Percentiles rank a stretch among this genome's conserved stretches.
Conservation (phyloP, 2,329 filamentous ascomycete species). For the Calonectria ilicicola region DNA sequence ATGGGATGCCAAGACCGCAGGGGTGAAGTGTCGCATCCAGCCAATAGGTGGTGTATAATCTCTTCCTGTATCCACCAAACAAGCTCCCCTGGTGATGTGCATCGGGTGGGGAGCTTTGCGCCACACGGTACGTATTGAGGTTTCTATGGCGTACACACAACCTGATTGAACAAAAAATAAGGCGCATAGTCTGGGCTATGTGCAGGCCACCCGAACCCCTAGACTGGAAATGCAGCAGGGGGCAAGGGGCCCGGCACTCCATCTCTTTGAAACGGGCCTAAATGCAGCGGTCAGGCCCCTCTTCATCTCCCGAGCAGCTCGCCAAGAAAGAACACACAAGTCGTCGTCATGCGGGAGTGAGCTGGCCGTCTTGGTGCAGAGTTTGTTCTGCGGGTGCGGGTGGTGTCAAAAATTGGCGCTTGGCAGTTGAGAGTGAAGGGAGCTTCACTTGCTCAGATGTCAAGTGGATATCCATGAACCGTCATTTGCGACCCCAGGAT, state of each 20-base stretch:
- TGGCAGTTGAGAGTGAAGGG: not conserved
- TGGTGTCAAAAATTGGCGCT: not conserved
- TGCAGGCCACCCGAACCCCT: constrained; percentile 19
- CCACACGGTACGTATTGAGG: constrained; percentile 12
- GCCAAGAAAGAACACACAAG: not conserved
- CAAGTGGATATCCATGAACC: not conserved
- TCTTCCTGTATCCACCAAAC: constrained; percentile 39
- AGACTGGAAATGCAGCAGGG: constrained; percentile 14
- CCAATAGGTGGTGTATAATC: constrained; percentile 22
- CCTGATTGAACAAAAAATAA: constrained; percentile 4
- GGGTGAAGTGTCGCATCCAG: not conserved
- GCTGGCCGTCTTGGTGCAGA: constrained; percentile 7
- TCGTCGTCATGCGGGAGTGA: constrained; percentile 10
- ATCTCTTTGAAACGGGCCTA: constrained; percentile 43
- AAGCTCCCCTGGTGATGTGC: constrained; percentile 39
- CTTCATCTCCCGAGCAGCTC: constrained; percentile 38
- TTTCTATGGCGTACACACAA: not conserved
- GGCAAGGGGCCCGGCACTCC: constrained; percentile 14
- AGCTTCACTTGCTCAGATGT: not conserved
- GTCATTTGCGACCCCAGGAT: not conserved
- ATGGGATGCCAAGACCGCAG: not conserved
- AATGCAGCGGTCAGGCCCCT: constrained; percentile 33
- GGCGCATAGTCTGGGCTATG: not conserved
- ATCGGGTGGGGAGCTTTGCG: constrained; percentile 24
- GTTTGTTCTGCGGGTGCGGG: not conserved